Evolutionary conservation across 192 early-diverging fungal genomes (phyloP).

Genomic region (Dissophora globulifera): DNA sequence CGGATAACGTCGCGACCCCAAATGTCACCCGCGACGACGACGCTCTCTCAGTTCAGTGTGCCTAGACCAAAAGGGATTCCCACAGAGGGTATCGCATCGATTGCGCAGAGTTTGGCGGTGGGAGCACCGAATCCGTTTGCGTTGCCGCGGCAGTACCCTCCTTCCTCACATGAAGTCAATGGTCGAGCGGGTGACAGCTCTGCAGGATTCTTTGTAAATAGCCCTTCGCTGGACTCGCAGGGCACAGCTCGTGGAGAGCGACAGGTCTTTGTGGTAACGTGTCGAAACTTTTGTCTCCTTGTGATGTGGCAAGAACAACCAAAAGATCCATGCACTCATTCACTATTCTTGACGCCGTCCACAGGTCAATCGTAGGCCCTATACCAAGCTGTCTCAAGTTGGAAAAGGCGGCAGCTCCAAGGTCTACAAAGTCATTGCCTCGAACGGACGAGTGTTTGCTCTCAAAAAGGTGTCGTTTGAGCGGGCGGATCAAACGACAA

Average conservation of each 20-base stretch:
- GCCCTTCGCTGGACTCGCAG: too few relatives aligned
- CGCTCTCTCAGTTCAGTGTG: not conserved
- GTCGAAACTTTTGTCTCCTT: not conserved
- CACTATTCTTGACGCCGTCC: not conserved
- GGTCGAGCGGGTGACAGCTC: not conserved
- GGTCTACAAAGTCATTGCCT: conserved; percentile 87
- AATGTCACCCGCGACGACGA: not conserved
- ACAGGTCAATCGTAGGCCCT: conserved; percentile 39
- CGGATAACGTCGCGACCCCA: not conserved
- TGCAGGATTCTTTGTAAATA: too few relatives aligned
- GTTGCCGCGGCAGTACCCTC: not conserved
- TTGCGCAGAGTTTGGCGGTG: conserved; percentile 33
- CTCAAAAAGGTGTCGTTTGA: conserved; percentile 87
- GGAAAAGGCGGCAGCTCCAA: conserved; percentile 91
- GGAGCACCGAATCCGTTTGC: conserved; percentile 22
- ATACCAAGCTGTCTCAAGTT: conserved; percentile 53
- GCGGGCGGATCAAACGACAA: conserved; percentile 67
- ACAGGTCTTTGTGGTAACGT: conserved; percentile 27
- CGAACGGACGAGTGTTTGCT: conserved; percentile 73
- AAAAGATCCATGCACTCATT: not conserved
- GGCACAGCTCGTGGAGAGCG: too few relatives aligned
- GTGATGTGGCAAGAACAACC: not conserved
- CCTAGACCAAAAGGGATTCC: not conserved
- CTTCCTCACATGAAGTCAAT: not conserved
- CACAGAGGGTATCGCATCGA: conserved; percentile 36